phyloP scores from a whole-genome alignment of 371 early-diverging fungal species.

The Polyrhizophydium stewartii region DNA sequence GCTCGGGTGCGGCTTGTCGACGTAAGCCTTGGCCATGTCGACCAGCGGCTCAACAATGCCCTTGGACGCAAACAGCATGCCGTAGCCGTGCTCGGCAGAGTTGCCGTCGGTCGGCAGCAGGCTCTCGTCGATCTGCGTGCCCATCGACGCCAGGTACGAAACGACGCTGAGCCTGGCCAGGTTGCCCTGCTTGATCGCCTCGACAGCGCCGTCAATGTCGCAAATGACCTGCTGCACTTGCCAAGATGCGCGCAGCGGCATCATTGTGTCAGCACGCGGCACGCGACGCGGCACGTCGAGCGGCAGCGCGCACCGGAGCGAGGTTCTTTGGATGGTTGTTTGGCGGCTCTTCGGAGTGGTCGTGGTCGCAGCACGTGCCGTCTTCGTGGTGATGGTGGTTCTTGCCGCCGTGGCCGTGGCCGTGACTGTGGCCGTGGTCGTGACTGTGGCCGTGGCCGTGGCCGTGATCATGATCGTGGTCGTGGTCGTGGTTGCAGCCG shows the following conservation, averaged over 20 bases:
- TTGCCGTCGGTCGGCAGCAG: not conserved
- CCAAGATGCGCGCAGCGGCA: not conserved
- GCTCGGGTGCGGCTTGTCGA: not conserved
- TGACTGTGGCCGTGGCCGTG: not conserved
- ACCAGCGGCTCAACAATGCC: not conserved
- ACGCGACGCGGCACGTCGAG: not conserved
- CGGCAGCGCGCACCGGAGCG: not conserved
- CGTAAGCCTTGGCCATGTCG: not conserved
- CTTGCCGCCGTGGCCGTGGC: not conserved
- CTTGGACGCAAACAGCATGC: too few species aligned
- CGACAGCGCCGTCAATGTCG: not conserved
- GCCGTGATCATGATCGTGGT: too few species aligned
- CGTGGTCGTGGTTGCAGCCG: not conserved
- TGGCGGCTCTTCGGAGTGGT: not conserved
- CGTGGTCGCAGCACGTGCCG: not conserved
- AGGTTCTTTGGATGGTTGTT: not conserved
- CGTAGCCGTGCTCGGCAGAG: not conserved
- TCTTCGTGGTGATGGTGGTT: not conserved
- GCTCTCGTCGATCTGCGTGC: not conserved
- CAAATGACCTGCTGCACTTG: not conserved
- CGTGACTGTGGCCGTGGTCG: not conserved
- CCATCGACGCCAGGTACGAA: not conserved
- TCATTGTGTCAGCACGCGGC: not conserved
- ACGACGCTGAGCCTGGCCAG: not conserved
- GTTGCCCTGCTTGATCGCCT: not conserved